Evolutionary conservation across 805 yeast species (phyloP).

Genomic region (Suhomyces sp.): DNA sequence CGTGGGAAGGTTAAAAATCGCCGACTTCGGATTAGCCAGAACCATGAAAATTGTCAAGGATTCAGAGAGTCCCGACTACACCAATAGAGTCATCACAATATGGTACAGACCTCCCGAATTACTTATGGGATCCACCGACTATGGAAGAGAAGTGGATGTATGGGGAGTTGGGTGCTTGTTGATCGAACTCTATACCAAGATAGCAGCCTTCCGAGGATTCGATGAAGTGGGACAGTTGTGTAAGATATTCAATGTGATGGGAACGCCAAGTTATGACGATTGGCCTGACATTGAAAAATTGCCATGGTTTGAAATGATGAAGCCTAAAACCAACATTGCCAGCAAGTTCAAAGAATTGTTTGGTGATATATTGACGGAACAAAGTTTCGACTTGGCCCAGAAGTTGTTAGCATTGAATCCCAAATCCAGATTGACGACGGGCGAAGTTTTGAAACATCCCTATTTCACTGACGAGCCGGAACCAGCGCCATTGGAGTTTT

Average conservation of each 20-base stretch:
- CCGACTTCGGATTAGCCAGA: constrained; percentile 82
- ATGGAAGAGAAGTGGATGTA: constrained; percentile 86
- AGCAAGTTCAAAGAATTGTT: constrained; percentile 30
- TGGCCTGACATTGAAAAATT: constrained; percentile 80
- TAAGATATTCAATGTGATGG: constrained; percentile 78
- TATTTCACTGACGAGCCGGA: constrained; percentile 72
- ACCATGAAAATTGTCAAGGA: constrained; percentile 58
- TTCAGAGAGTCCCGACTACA: constrained; percentile 70
- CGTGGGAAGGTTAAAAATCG: constrained; percentile 62
- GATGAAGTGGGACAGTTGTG: constrained; percentile 85
- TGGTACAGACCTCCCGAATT: constrained; percentile 99
- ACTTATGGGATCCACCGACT: constrained; percentile 83
- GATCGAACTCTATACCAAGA: constrained; percentile 71
- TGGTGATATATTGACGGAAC: constrained; percentile 18
- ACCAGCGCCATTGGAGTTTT: constrained; percentile 56
- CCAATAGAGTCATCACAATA: constrained; percentile 90
- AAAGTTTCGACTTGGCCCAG: constrained; percentile 62
- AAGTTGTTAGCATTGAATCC: constrained; percentile 71
- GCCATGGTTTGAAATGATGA: constrained; percentile 91
- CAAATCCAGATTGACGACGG: constrained; percentile 59
- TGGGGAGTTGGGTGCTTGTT: constrained; percentile 97
- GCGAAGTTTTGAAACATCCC: constrained; percentile 62
- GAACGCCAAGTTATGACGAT: constrained; percentile 66
- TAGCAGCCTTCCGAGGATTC: constrained; percentile 80
- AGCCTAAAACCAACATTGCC: constrained; percentile 47